These are phyloP conservation scores for Vitis hybrid DNA, from an alignment of 177 flowering plant species.

Conservation along the genomic window DNA sequence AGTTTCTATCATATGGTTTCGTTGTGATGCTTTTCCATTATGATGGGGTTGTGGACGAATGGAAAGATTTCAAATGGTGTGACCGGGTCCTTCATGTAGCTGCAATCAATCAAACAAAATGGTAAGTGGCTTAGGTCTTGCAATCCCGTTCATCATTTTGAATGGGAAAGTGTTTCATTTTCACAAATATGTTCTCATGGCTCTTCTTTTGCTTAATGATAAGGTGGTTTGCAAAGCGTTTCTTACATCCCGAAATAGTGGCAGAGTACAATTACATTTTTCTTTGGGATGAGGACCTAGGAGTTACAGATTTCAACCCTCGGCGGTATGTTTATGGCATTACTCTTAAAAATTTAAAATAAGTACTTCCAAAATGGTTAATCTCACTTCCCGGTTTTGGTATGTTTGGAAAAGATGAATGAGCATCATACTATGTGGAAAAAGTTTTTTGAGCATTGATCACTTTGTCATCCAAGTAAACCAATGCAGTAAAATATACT, in stretches of 20 bases:
- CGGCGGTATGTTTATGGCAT: slow-evolving; percentile 35
- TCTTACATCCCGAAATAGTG: slow-evolving; percentile 68
- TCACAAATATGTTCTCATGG: not conserved
- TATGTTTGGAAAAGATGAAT: too few relatives aligned
- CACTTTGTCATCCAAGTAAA: too few relatives aligned
- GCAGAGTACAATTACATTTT: slow-evolving; percentile 64
- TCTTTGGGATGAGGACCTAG: slow-evolving; percentile 94
- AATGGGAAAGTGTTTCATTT: not conserved
- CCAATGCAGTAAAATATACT: too few relatives aligned
- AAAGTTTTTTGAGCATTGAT: too few relatives aligned
- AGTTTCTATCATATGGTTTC: slow-evolving; percentile 52
- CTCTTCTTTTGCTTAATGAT: not conserved
- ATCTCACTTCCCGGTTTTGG: too few relatives aligned
- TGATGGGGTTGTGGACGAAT: slow-evolving; percentile 55
- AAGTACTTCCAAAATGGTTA: too few relatives aligned
- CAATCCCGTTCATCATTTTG: not conserved
- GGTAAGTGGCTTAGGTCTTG: slow-evolving; percentile 24
- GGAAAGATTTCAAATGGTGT: slow-evolving; percentile 51
- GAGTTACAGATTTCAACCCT: slow-evolving; percentile 73
- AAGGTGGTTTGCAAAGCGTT: slow-evolving; percentile 81
- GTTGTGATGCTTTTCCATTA: slow-evolving; percentile 68
- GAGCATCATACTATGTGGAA: too few relatives aligned
- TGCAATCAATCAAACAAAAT: slow-evolving; percentile 61
- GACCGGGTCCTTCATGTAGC: slow-evolving; percentile 48
- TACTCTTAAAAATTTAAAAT: too few relatives aligned